Percentiles rank a stretch among this genome's conserved stretches.
phyloP scores from a whole-genome alignment of 2,329 filamentous ascomycete genomes.

The Fusarium nanum region DNA sequence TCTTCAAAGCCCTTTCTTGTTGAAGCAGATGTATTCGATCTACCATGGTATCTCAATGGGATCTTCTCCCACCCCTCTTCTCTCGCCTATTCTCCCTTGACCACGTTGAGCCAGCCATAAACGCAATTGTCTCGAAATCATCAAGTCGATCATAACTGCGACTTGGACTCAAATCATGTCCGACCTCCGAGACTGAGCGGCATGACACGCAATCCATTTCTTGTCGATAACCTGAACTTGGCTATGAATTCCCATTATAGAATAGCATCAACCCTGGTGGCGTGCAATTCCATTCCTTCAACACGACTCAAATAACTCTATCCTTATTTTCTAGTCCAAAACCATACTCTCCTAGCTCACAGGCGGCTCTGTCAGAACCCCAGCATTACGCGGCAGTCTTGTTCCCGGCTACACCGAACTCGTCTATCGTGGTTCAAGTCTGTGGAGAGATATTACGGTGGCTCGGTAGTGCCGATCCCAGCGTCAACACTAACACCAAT shows the following conservation, averaged over 20 bases:
- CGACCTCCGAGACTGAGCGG: slow-evolving; percentile 5
- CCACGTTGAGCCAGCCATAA: slow-evolving; percentile 15
- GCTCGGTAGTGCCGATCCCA: slow-evolving; percentile 20
- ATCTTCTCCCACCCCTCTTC: slow-evolving; percentile 12
- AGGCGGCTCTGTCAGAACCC: slow-evolving; percentile 5
- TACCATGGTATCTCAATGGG: not conserved
- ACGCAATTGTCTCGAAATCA: slow-evolving; percentile 21
- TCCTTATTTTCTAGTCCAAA: slow-evolving; percentile 10
- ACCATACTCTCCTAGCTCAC: slow-evolving; percentile 1
- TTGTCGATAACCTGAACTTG: not conserved
- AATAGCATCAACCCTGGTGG: slow-evolving; percentile 8
- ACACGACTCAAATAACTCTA: slow-evolving; percentile 14
- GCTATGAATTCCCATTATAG: not conserved
- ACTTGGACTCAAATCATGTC: slow-evolving; percentile 10
- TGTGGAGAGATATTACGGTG: slow-evolving; percentile 6
- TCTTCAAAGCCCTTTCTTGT: not conserved
- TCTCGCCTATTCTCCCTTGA: slow-evolving; percentile 7
- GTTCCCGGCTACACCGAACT: slow-evolving; percentile 31
- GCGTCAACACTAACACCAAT: not conserved
- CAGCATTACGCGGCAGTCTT: slow-evolving; percentile 26
- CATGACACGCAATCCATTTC: slow-evolving; percentile 24
- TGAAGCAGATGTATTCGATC: not conserved
- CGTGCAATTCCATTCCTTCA: slow-evolving; percentile 29
- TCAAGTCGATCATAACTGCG: slow-evolving; percentile 2
- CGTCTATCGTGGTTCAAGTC: slow-evolving; percentile 28